Evolutionary conservation across 2,329 filamentous ascomycete species (phyloP), one percentile per base, ranked within the genome.

Genomic region (Aspergillus sp.): DNA sequence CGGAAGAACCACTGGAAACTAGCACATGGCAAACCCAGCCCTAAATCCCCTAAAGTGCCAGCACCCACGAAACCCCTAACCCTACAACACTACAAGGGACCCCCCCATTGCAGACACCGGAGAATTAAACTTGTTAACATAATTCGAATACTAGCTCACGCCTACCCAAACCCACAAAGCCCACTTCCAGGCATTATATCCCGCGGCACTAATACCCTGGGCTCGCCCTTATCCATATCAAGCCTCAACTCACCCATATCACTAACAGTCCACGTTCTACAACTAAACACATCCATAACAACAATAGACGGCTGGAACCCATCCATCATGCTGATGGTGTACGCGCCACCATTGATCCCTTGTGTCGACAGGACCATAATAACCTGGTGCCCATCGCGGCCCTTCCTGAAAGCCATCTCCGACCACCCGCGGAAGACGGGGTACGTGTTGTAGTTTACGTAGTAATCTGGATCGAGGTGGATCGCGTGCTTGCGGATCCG

Each of bases 361-460:
- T 74, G 73, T 52, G 78, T 80, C 21, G 71, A 79, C 11, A 80
- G 63, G 5, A 82, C 67, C 55, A 76, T 76, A 49, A 82, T 67
- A 21, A 81, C 63, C 55, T 77, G 74, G 5, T 64, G 66, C 3
- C 71, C 72, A 51, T 74, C 73, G 47, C 70, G 64, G 17, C 80
- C 80, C 62, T 82, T 82, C 4, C 76, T 70, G 63, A 80, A 73
- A 7, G 69, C 79, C 52, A 81, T 69, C n/a, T 76, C 70, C 33
- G 72, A 73, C 40, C 69, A 70, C 6, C 79, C 75, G 33, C 68
- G 70, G 65, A 74, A 80, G 55, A 79, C 67, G 6, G 74, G 66
- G 35, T 71, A 70, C 50, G 72, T 72, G 61, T 72, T 66, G 54
- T 74, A 75, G 0, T 68, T 68, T 2, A 76, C 61, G 64, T 81